A percentile compares a stretch with the other conserved stretches of the same genome.
Evolutionary conservation across 441 rosid species (phyloP).

Genomic region (Croton laevigatus): DNA sequence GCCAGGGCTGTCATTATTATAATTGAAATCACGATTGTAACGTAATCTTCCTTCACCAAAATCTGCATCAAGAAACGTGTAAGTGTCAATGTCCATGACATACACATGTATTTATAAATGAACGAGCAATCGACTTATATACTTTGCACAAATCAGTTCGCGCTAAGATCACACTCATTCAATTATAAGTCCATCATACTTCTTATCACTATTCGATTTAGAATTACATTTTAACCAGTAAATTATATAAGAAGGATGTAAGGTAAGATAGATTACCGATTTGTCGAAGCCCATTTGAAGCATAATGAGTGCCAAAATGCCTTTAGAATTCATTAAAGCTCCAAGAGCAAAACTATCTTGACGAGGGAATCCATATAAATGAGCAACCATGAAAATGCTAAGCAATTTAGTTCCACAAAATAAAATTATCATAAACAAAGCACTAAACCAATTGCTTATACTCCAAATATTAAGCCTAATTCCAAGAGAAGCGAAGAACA

Average conservation of each 20-base stretch:
- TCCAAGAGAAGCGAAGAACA: conserved; percentile 33
- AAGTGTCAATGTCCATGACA: no score
- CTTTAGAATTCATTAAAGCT: conserved; percentile 36
- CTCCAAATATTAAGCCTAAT: conserved; percentile 21
- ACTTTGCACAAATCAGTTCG: no score
- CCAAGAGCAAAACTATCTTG: conserved; percentile 37
- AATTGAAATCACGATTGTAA: conserved; percentile 19
- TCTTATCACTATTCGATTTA: no score
- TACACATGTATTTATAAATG: no score
- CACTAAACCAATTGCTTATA: conserved; percentile 15
- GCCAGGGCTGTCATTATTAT: conserved; percentile 27
- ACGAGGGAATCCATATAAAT: conserved; percentile 14
- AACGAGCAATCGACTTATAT: no score
- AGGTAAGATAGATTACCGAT: conserved; percentile 7
- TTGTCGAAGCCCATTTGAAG: conserved; percentile 28
- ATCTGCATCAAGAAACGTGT: conserved; percentile 16
- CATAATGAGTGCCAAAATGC: conserved; percentile 31
- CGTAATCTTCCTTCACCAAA: conserved; percentile 18
- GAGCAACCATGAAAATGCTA: conserved; percentile 25
- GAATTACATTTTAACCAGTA: no score
- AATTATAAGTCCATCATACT: no score
- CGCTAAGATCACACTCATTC: no score
- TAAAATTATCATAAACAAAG: conserved; percentile 7
- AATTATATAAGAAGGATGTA: not conserved
- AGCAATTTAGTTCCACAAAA: conserved; percentile 28